Conservation (phyloP, 345 rosid species). For the Passiflora organensis region DNA sequence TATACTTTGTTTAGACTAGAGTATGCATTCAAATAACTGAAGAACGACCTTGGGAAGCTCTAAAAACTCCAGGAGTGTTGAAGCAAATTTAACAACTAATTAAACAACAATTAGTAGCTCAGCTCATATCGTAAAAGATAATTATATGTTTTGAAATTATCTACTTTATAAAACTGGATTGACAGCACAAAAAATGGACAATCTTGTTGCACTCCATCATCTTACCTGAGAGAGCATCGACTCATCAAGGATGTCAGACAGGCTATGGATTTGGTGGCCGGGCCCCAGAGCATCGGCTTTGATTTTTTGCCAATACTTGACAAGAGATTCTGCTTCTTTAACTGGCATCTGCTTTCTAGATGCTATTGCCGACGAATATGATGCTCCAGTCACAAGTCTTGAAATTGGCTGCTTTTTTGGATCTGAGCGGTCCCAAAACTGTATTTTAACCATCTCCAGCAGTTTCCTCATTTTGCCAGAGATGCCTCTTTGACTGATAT, state of each 20-base stretch:
- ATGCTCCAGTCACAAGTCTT: constrained; percentile 41
- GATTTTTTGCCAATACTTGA: constrained; percentile 79
- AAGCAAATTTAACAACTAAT: too few species aligned
- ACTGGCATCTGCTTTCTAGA: constrained; percentile 59
- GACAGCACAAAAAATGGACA: neutral
- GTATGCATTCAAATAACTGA: too few species aligned
- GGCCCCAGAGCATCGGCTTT: constrained; percentile 97
- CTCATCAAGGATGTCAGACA: constrained; percentile 75
- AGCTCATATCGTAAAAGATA: too few species aligned
- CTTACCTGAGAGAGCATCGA: constrained; percentile 88
- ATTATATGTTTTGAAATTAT: too few species aligned
- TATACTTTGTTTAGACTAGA: too few species aligned
- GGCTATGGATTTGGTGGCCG: constrained; percentile 51
- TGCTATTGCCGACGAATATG: constrained; percentile 26
- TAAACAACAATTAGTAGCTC: too few species aligned
- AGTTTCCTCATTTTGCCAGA: constrained; percentile 43
- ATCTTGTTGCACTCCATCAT: neutral
- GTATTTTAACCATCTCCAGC: constrained; percentile 37
- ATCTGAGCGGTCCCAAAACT: constrained; percentile 32
- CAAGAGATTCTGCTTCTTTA: constrained; percentile 89
- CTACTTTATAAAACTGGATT: too few species aligned
- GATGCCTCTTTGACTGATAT: constrained; percentile 29
- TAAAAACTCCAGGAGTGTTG: too few species aligned
- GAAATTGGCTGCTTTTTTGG: constrained; percentile 29
- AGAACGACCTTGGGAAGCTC: too few species aligned